Conservation (phyloP, 345 rosid species). For the Nasturtium officinale region DNA sequence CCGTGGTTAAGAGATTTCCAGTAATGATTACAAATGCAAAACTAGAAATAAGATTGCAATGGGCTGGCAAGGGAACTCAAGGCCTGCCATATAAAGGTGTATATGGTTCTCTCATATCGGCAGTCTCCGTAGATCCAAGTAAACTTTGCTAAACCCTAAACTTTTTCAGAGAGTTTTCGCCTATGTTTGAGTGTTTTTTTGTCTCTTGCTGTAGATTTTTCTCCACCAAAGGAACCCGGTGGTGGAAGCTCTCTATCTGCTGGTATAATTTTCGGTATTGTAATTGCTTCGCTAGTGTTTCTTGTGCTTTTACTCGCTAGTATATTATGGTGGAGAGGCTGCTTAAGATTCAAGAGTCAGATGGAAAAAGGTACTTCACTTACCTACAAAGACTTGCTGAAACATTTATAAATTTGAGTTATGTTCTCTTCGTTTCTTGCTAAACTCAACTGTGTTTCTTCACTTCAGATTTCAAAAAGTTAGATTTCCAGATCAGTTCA, state of each 20-base stretch:
- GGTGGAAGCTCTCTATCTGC: slow-evolving; percentile 24
- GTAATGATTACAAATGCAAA: slow-evolving; percentile 39
- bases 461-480: slow-evolving; percentile 47
- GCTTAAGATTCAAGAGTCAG: slow-evolving; percentile 41
- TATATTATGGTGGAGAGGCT: slow-evolving; percentile 57
- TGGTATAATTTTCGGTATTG: slow-evolving; percentile 41
- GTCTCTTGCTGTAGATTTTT: slow-evolving; percentile 33
- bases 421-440: slow-evolving; percentile 7
- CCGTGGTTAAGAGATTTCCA: slow-evolving; percentile 34
- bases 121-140: slow-evolving; percentile 52
- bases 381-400: not conserved
- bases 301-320: slow-evolving; percentile 46
- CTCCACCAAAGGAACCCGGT: slow-evolving; percentile 37
- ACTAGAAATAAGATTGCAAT: slow-evolving; percentile 58
- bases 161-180: not conserved
- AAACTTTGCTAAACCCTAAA: slow-evolving; percentile 23
- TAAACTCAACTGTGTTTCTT: slow-evolving; percentile 13
- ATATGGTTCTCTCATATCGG: slow-evolving; percentile 72
- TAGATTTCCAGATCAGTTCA: slow-evolving; percentile 49
- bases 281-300: slow-evolving; percentile 34
- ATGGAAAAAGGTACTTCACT: slow-evolving; percentile 53
- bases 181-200: not conserved
- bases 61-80: slow-evolving; percentile 73
- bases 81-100: slow-evolving; percentile 47
- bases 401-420: not conserved